Evolutionary conservation across 768 basidiomycete species (phyloP), one percentile per base, ranked within the genome.

Genomic region (Lactarius indigo): DNA sequence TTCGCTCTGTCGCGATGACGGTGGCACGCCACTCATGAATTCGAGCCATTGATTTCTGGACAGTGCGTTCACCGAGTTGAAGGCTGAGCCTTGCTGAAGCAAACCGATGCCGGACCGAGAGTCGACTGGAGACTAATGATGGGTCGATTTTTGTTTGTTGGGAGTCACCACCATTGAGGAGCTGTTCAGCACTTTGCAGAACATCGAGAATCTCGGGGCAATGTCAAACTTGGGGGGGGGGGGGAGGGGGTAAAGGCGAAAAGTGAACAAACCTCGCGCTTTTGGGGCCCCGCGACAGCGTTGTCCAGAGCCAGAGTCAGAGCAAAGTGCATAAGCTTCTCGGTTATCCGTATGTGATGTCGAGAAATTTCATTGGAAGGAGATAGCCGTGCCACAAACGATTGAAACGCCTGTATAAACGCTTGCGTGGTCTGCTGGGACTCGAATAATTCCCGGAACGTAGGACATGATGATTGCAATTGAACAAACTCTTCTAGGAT

Each of bases 1-100:
- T 92, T 70, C 79, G 79, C 76, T 94, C 92, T 0, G 90, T 87
- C 6, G 75, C 76, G 52, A 85, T 80, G 44, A 94, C 87, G 4
- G 84, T 85, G 69, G 84, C 82, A 62, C 90, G 79, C 92, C 92
- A 94, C 63, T 91, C 88, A 30, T 82, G 80, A 73, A 90, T 86
- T 57, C 87, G 81, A 10, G 78, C 73, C 31, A 86, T 84, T 0
- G 85, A 85, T 73, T 90, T 89, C 66, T 85, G 82, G 1, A 88
- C 79, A 0, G 85, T 80, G 55, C 84, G 78, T 69, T 89, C 87
- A 5, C 86, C 86, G 20, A 88, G 80, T 63, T 88, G 87, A 59
- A 87, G 78, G 67, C 85, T 88, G 55, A 87, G 82, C 56, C 85
- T 75, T 2, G 85, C 81, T 1, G 87, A 87, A 6, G 81, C 81